These are phyloP conservation scores for Aspergillus aculeatinus DNA, from an alignment of 2,329 filamentous ascomycete species.

Conservation along the genomic window DNA sequence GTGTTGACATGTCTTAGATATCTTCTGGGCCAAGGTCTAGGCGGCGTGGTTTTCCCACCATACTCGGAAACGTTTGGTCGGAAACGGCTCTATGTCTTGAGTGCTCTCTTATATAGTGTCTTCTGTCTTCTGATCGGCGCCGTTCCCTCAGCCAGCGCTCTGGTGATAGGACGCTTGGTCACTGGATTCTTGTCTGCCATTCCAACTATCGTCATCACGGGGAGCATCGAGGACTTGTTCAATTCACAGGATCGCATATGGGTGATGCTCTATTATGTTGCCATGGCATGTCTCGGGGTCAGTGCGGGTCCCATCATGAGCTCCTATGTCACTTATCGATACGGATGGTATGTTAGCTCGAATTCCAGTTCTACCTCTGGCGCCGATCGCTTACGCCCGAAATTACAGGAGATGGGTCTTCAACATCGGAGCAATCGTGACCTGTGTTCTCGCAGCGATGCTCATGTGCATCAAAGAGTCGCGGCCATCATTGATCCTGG, in stretches of 20 bases:
- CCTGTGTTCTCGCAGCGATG: slow-evolving; percentile 30
- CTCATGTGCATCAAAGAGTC: slow-evolving; percentile 43
- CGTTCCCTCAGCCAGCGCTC: slow-evolving; percentile 32
- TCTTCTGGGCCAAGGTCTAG: slow-evolving; percentile 28
- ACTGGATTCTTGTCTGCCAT: slow-evolving; percentile 47
- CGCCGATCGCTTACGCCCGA: neutral
- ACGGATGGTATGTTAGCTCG: slow-evolving; percentile 36
- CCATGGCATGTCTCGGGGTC: slow-evolving; percentile 42
- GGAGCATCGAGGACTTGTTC: slow-evolving; percentile 52
- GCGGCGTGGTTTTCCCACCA: slow-evolving; percentile 31
- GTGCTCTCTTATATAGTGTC: slow-evolving; percentile 21
- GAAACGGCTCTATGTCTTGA: slow-evolving; percentile 31
- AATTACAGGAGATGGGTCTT: slow-evolving; percentile 47
- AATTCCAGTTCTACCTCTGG: neutral
- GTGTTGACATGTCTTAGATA: slow-evolving; percentile 20
- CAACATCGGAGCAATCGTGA: slow-evolving; percentile 41
- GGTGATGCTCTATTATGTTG: slow-evolving; percentile 46
- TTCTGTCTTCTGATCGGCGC: slow-evolving; percentile 38
- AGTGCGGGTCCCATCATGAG: slow-evolving; percentile 46
- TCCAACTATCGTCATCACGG: slow-evolving; percentile 47
- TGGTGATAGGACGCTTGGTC: slow-evolving; percentile 41
- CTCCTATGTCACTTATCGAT: slow-evolving; percentile 35
- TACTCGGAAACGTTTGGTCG: slow-evolving; percentile 37
- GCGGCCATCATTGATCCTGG: slow-evolving; percentile 44
- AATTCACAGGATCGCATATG: slow-evolving; percentile 45